Percentiles rank a stretch among this genome's conserved stretches.
Evolutionary conservation across 2,329 filamentous ascomycete species (phyloP).

Genomic region (Colletotrichum aenigma): DNA sequence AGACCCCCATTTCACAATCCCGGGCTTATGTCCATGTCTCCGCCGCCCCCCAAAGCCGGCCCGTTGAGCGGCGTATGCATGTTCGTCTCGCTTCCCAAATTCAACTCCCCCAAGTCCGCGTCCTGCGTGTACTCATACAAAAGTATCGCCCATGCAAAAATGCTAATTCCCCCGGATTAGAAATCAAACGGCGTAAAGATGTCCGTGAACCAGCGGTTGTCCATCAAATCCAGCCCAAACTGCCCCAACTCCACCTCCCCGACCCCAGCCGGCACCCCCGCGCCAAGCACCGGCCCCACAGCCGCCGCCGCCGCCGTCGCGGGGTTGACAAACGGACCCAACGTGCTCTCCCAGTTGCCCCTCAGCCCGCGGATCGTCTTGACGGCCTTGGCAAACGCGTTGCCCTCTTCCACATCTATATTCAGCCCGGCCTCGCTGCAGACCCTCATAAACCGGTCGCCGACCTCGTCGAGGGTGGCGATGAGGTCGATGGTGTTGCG

Average conservation of each 20-base stretch:
- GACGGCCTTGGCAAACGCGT: conserved; percentile 34
- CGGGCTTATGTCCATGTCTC: background rate
- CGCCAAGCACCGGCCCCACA: conserved; percentile 1
- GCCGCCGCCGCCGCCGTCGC: background rate
- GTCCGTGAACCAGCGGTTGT: conserved; percentile 16
- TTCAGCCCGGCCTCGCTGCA: background rate
- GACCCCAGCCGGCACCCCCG: background rate
- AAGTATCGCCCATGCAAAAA: background rate
- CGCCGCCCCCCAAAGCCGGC: background rate
- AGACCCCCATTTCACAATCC: background rate
- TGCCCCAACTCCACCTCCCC: conserved; percentile 10
- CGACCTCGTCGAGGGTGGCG: conserved; percentile 28
- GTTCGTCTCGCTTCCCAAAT: background rate
- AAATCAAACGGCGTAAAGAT: conserved; percentile 18
- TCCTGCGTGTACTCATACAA: background rate
- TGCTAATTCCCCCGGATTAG: background rate
- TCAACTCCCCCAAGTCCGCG: background rate
- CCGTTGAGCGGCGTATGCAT: background rate
- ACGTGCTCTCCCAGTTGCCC: conserved; percentile 37
- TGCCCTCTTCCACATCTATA: conserved; percentile 29
- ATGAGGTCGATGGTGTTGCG: conserved; percentile 36
- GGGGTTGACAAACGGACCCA: conserved; percentile 22
- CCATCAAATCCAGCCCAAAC: conserved; percentile 12
- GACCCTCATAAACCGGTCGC: conserved; percentile 4
- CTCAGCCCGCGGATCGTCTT: conserved; percentile 39